These are phyloP conservation scores for Zygoascus flipseniorum DNA, from an alignment of 805 yeast species.

Conservation along the genomic window DNA sequence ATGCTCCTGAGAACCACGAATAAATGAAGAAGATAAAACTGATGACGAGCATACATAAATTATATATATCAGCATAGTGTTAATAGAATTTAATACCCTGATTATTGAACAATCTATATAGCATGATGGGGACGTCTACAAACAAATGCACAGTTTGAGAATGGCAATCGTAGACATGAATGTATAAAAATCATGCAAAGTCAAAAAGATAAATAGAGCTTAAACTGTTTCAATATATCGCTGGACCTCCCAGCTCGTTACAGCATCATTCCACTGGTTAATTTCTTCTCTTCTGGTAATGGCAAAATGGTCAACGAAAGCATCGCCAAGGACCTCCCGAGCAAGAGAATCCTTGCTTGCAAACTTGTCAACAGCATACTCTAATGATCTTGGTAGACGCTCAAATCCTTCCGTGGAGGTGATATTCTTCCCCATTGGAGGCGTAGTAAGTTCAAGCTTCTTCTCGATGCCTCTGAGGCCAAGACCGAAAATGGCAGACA, in stretches of 20 bases:
- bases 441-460: slow-evolving; percentile 17
- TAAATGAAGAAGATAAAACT: neutral
- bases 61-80: neutral
- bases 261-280: slow-evolving; percentile 24
- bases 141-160: no score
- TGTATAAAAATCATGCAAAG: no score
- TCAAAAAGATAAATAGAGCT: neutral
- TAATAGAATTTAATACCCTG: neutral
- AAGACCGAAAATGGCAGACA: slow-evolving; percentile 27
- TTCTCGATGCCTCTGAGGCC: slow-evolving; percentile 26
- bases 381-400: slow-evolving; percentile 21
- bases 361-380: slow-evolving; percentile 22
- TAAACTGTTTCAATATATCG: slow-evolving; percentile 27
- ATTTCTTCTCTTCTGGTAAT: slow-evolving; percentile 26
- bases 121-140: no score
- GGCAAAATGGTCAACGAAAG: slow-evolving; percentile 28
- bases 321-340: slow-evolving; percentile 31
- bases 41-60: neutral
- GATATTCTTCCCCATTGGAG: slow-evolving; percentile 24
- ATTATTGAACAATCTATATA: neutral
- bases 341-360: slow-evolving; percentile 21
- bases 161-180: no score
- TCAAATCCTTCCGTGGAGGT: slow-evolving; percentile 16
- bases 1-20: neutral
- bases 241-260: slow-evolving; percentile 29